Evolutionary conservation across 108 stramenopile genomes (phyloP).

Genomic region (Schizochytrium sp.): DNA sequence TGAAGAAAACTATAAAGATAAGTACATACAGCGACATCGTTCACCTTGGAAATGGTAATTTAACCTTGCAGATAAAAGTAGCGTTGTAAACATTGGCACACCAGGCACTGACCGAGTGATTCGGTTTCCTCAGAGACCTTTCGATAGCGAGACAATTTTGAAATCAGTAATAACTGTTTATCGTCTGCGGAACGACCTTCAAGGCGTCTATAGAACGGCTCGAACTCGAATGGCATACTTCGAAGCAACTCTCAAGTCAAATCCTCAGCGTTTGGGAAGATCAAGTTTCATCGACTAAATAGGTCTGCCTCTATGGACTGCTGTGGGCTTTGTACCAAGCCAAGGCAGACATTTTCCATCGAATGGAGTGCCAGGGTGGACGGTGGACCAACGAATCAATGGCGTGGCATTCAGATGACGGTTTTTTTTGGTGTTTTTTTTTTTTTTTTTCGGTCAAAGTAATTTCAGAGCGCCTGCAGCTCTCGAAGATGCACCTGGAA

Average conservation of each 20-base stretch:
- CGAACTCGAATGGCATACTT: background rate
- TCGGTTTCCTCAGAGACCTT: background rate
- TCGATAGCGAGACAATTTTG: background rate
- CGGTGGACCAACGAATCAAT: background rate
- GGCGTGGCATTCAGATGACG: constrained; percentile 28
- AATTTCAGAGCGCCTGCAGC: background rate
- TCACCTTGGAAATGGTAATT: background rate
- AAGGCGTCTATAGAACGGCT: background rate
- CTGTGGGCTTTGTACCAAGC: background rate
- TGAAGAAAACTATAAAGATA: background rate
- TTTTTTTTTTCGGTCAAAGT: background rate
- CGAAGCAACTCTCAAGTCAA: constrained; percentile 1
- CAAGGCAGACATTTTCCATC: background rate
- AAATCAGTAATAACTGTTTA: background rate
- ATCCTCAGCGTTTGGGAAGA: background rate
- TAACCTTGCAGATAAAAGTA: background rate
- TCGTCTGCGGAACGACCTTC: background rate
- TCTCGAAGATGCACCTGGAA: background rate
- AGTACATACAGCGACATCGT: background rate
- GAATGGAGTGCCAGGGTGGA: background rate
- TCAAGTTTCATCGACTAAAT: background rate
- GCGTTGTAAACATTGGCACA: background rate
- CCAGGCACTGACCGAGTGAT: background rate
- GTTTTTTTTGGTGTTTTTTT: background rate
- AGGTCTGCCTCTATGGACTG: background rate